Base-by-base conservation (phyloP, 768 basidiomycete genomes). In the Calvatia gigantea region DNA sequence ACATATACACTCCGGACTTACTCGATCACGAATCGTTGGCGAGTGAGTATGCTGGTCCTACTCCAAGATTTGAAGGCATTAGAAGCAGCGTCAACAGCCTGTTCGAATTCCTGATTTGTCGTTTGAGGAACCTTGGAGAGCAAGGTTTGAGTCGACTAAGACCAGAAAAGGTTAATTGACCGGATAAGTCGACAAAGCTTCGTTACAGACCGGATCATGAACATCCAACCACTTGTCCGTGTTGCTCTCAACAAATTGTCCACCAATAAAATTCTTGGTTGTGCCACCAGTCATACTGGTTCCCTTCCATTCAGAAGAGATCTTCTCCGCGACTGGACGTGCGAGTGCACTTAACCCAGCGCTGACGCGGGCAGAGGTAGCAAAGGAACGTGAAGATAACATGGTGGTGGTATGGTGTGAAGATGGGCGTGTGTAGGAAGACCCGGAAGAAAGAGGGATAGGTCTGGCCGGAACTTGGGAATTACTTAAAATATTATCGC, bases 101-200 rank as follows among this genome's bases (percentile, higher is more conserved):
- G 81, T 17, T 85, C 80, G 65, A 98, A 94, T 68, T 98, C 95
- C 14, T 73, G 62, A 17, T 72, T 66, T 0, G 94, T 91, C 0
- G 94, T 94, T 72, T 98, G 90, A 6, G 96, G 96, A 5, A 96
- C 94, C 15, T 83, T 82, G 29, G 90, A 90, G 60, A 99, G 82
- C 25, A 98, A 65, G 0, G 92, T 87, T 77, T 99, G 95, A 0
- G 95, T 94, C 3, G 93, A 87, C 91, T 97, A 60, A n/a, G n/a
- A n/a, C 7, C 27, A 54, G 33, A 28, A 49, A 4, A 39, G 28
- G 57, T 42, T 23, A 42, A 12, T 42, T 23, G 4, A 11, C 19
- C 15, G 41, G 19, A 21, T n/a, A n/a, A 23, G 7, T 12, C 11
- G 6, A 19, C 19, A 1, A 11, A 25, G 19, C 9, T 11, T 42